These are phyloP conservation scores for Leccinum laetum DNA, from an alignment of 1,284 basidiomycete genomes.

Conservation along the genomic window DNA sequence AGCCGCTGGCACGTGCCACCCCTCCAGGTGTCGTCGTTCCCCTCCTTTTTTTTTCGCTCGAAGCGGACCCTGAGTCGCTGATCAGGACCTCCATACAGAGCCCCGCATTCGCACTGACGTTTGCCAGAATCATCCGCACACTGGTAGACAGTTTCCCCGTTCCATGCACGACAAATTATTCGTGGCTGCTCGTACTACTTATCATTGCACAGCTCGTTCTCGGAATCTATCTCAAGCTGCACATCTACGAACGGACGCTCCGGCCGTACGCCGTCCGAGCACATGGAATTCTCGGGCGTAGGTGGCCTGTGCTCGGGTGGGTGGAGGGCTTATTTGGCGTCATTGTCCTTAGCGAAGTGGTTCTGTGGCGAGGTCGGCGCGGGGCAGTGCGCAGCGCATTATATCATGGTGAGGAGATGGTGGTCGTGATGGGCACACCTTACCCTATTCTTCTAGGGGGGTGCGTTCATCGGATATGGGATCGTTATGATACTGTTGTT, in stretches of 20 bases:
- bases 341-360: slow-evolving; percentile 52
- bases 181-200: too few relatives aligned
- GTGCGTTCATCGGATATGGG: slow-evolving; percentile 89
- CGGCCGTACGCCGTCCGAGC: slow-evolving; percentile 33
- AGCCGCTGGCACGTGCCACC: slow-evolving; percentile 83
- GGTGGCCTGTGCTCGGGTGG: slow-evolving; percentile 90
- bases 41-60: neutral
- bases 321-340: slow-evolving; percentile 80
- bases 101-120: slow-evolving; percentile 66
- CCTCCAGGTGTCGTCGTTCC: slow-evolving; percentile 56
- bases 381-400: slow-evolving; percentile 87
- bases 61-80: neutral
- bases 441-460: slow-evolving; percentile 37
- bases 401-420: slow-evolving; percentile 69
- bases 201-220: too few relatives aligned
- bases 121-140: slow-evolving; percentile 56
- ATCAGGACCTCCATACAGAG: slow-evolving; percentile 41
- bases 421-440: neutral
- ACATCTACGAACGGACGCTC: slow-evolving; percentile 80
- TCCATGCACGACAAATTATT: too few relatives aligned
- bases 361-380: slow-evolving; percentile 74
- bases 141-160: too few relatives aligned
- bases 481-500: slow-evolving; percentile 84
- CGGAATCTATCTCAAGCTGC: slow-evolving; percentile 42
- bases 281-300: slow-evolving; percentile 66